Base-by-base conservation (phyloP, 2,329 filamentous ascomycete genomes). In the Colletotrichum eleusines region DNA sequence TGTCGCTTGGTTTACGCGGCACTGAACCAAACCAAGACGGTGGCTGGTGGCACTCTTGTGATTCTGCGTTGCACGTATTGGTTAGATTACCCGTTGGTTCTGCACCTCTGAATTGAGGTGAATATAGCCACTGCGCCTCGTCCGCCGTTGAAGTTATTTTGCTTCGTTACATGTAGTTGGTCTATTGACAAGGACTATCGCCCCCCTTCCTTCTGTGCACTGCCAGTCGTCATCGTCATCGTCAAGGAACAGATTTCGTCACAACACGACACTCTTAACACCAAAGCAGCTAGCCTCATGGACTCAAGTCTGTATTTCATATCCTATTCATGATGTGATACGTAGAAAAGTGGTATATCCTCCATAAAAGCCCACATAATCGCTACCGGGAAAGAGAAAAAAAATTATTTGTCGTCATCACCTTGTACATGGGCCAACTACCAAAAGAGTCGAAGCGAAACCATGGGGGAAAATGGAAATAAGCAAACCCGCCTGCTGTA, bases 341-440 rank as follows among this genome's bases (percentile, higher is more conserved):
- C 51, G 23, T 71, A 68, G n/a, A 64, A 69, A 72, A 69, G 65
- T 72, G 69, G 69, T 72, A 72, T 72, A 72, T 72, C 69, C 69
- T 72, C 69, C 69, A 63, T 64, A 50, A 58, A 62, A 62, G 31
- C 16, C 58, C 53, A 44, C 31, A 31, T 69, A 58, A 28, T 40
- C 46, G 68, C 51, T 69, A 12, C 31, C 28, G 2, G n/a, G 14
- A 31, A 53, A 48, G 12, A 26, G 16, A n/a, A 26, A 0, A 8
- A 26, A 26, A 16, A 59, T 23, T 23, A 58, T 66, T 18, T 42
- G 50, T 51, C 42, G 50, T n/a, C 51, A 33, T n/a, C 51, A 33
- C 44, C 58, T 40, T 71, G 55, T 63, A 68, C 38, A 57, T 58
- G 50, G 51, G 63, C 28, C 14, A 14, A 38, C 44, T 51, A 40